phyloP scores from a whole-genome alignment of 129 eudicot species.

The Ambrosia trifida region DNA sequence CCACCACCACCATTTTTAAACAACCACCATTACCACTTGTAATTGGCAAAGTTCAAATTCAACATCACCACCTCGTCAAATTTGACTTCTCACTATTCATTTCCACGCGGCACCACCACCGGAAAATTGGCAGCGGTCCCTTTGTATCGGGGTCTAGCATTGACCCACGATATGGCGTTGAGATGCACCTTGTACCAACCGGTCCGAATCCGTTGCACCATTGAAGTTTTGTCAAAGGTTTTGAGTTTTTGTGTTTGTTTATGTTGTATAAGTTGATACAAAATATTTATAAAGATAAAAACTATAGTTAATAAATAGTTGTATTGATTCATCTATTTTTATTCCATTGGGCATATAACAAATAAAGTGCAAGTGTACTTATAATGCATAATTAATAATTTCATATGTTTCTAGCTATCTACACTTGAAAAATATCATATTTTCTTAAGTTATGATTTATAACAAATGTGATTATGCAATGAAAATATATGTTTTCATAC shows the following conservation, averaged over 20 bases:
- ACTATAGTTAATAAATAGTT: too few relatives aligned
- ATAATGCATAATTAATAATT: too few relatives aligned
- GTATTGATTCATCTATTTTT: neutral
- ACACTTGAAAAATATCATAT: too few relatives aligned
- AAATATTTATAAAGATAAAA: neutral
- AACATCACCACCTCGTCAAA: constrained; percentile 15
- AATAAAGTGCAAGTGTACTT: too few relatives aligned
- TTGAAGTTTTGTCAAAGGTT: constrained; percentile 23
- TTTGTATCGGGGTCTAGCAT: neutral
- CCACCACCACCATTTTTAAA: constrained; percentile 23
- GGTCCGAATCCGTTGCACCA: constrained; percentile 43
- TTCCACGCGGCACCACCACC: constrained; percentile 31
- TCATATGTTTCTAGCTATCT: too few relatives aligned
- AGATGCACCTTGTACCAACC: constrained; percentile 42
- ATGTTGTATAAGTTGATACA: constrained; percentile 2
- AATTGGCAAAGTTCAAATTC: constrained; percentile 3
- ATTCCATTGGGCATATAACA: neutral
- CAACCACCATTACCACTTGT: neutral
- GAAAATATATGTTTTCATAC: too few relatives aligned
- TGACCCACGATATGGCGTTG: constrained; percentile 34
- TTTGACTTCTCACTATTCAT: constrained; percentile 28
- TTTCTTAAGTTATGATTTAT: too few relatives aligned
- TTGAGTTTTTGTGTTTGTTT: neutral
- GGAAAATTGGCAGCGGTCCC: constrained; percentile 10
- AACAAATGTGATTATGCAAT: too few relatives aligned